phyloP scores from a whole-genome alignment of 148 eudicot species.

The Persicaria maculosa region DNA sequence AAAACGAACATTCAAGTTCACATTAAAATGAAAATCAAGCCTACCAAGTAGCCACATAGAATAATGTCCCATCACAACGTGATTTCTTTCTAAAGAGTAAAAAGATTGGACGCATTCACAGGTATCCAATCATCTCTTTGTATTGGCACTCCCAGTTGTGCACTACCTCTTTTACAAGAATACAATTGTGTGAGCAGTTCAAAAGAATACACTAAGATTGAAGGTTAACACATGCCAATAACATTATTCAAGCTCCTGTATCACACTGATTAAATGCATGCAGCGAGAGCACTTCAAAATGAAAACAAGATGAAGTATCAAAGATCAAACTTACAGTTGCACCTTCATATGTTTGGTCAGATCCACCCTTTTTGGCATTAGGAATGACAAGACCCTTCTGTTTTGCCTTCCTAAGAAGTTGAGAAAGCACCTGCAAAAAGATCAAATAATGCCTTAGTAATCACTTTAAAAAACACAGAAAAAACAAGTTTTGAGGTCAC shows the following conservation, averaged over 20 bases:
- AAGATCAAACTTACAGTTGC: slow-evolving; percentile 73
- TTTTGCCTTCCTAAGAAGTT: slow-evolving; percentile 87
- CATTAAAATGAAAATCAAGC: not conserved
- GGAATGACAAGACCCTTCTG: slow-evolving; percentile 89
- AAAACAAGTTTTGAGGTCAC: not conserved
- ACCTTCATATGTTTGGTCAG: slow-evolving; percentile 95
- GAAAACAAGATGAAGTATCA: not conserved
- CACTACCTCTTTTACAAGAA: not conserved
- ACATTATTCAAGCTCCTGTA: not conserved
- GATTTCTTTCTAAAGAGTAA: not conserved
- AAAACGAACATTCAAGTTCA: not conserved
- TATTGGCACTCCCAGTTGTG: not conserved
- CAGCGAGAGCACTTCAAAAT: not conserved
- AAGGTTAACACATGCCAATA: not conserved
- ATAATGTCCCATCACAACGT: not conserved
- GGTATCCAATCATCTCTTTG: not conserved
- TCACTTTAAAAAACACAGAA: not conserved
- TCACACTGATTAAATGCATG: not conserved
- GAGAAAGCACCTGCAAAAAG: slow-evolving; percentile 85
- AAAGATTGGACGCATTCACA: not conserved
- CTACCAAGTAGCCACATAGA: not conserved
- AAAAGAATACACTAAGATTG: not conserved
- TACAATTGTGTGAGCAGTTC: not conserved
- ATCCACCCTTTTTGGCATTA: slow-evolving; percentile 83
- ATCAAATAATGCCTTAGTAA: not conserved